Evolutionary conservation across 176 grass and related monocot genomes (phyloP).

Genomic region (Olyra latifolia): DNA sequence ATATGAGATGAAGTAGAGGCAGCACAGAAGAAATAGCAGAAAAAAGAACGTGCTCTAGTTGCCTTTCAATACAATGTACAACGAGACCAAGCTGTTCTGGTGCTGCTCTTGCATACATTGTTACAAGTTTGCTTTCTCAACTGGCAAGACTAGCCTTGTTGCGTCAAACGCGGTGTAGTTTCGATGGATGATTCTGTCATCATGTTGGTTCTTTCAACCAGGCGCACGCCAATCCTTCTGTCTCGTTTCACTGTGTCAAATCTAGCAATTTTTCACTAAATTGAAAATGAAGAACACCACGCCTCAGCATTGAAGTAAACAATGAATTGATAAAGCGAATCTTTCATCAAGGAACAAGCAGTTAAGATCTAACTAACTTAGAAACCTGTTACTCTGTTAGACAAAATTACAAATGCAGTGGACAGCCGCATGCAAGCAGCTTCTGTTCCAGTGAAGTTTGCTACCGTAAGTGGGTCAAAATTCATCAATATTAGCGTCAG

Average conservation of each 20-base stretch:
- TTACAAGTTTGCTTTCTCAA: background rate
- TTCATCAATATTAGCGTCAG: conserved; percentile 12
- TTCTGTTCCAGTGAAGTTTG: background rate
- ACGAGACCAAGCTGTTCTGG: background rate
- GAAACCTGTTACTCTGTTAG: background rate
- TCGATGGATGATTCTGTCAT: background rate
- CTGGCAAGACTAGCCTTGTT: background rate
- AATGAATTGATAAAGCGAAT: background rate
- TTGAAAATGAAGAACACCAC: background rate
- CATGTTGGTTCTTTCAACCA: background rate
- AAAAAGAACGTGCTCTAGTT: background rate
- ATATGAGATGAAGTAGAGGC: background rate
- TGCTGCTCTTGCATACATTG: background rate
- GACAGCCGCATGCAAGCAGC: background rate
- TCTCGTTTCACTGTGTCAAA: background rate
- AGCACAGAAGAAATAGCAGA: background rate
- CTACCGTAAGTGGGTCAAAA: background rate
- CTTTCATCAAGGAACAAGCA: background rate
- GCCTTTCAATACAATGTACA: background rate
- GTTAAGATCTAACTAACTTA: background rate
- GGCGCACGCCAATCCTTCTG: background rate
- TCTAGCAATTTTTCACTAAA: background rate
- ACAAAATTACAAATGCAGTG: background rate
- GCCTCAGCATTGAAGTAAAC: background rate
- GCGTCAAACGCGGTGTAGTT: background rate